These are phyloP conservation scores for Apiotrichum domesticum DNA, from an alignment of 1,284 basidiomycete species.

Conservation along the genomic window DNA sequence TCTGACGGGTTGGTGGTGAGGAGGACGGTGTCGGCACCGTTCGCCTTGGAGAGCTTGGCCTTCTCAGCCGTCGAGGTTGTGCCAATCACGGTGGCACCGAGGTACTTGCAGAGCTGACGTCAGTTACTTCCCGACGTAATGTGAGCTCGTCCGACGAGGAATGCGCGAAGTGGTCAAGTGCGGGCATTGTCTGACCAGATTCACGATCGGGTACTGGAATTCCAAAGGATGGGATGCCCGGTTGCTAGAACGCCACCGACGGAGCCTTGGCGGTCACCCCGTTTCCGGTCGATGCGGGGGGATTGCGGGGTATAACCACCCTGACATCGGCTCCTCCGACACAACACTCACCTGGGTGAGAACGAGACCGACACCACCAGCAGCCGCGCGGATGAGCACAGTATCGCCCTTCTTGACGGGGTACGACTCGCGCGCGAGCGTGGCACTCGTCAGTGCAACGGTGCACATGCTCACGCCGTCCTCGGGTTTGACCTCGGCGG, in stretches of 20 bases:
- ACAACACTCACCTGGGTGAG: slow-evolving; percentile 48
- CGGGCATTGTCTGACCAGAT: too few species aligned
- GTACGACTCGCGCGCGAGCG: slow-evolving; percentile 77
- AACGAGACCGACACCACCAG: slow-evolving; percentile 61
- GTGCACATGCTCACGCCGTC: slow-evolving; percentile 63
- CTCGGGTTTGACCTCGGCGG: slow-evolving; percentile 54
- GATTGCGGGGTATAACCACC: slow-evolving; percentile 49
- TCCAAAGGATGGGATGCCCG: too few species aligned
- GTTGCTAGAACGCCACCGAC: too few species aligned
- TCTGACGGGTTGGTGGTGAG: slow-evolving; percentile 57
- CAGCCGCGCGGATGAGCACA: slow-evolving; percentile 70
- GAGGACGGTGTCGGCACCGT: slow-evolving; percentile 84
- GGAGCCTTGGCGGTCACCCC: too few species aligned
- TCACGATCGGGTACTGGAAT: too few species aligned
- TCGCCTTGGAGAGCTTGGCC: slow-evolving; percentile 67
- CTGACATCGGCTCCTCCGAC: neutral
- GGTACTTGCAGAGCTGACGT: slow-evolving; percentile 47
- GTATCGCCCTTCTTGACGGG: slow-evolving; percentile 59
- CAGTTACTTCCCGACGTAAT: neutral
- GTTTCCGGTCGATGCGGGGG: slow-evolving; percentile 51
- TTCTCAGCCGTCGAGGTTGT: slow-evolving; percentile 86
- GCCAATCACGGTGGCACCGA: slow-evolving; percentile 84
- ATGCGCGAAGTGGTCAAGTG: too few species aligned
- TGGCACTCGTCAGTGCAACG: slow-evolving; percentile 75
- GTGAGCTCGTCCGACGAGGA: too few species aligned